These are phyloP conservation scores for Candida sakaeoensis DNA, from an alignment of 805 yeast genomes.

Conservation along the genomic window DNA sequence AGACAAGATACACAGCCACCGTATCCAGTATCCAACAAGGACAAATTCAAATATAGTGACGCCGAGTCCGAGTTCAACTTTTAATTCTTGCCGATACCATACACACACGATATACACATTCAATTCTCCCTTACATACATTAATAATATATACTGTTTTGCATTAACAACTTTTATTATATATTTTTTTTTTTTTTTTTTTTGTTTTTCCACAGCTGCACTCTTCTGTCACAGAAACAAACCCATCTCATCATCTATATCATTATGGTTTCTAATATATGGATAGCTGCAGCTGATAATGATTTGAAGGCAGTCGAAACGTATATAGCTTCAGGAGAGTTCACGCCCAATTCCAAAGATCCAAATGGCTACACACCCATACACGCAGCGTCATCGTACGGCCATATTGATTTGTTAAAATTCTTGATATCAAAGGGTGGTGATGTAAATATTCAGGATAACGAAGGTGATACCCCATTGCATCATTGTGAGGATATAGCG, in stretches of 20 bases:
- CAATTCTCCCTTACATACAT: no score
- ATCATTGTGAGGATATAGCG: constrained; percentile 72
- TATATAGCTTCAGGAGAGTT: constrained; percentile 48
- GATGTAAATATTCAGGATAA: constrained; percentile 76
- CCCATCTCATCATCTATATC: background rate
- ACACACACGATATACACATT: background rate
- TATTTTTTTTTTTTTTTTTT: background rate
- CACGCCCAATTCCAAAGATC: constrained; percentile 75
- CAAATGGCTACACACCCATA: constrained; percentile 92
- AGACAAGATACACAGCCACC: background rate
- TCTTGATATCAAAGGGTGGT: constrained; percentile 60
- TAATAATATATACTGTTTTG: background rate
- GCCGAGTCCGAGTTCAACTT: constrained; percentile 8
- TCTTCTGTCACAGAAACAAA: background rate
- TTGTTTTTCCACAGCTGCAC: constrained; percentile 1
- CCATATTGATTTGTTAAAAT: constrained; percentile 61
- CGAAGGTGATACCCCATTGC: constrained; percentile 96
- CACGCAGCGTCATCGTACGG: constrained; percentile 98
- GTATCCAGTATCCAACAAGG: constrained; percentile 1
- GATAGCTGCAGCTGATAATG: constrained; percentile 92
- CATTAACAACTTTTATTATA: background rate
- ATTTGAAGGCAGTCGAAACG: constrained; percentile 53
- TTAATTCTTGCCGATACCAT: no score
- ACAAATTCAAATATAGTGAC: background rate
- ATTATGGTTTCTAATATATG: constrained; percentile 65